phyloP scores from a whole-genome alignment of 805 yeast genomes.

The Nakazawaea peltata region DNA sequence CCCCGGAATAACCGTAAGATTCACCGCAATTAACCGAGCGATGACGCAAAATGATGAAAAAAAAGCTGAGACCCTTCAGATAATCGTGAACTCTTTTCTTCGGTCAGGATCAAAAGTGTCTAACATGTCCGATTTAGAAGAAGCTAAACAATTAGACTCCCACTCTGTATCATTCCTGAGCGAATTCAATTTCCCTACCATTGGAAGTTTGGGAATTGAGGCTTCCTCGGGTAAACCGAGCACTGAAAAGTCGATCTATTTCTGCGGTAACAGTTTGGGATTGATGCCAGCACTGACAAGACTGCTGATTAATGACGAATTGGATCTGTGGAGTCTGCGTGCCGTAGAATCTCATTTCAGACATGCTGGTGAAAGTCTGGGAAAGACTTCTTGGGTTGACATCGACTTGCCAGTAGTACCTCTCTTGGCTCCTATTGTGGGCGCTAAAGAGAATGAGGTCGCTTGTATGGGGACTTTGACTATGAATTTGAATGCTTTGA shows the following conservation, averaged over 20 bases:
- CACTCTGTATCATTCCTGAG: constrained; percentile 30
- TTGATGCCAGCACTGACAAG: constrained; percentile 68
- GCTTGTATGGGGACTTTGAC: constrained; percentile 87
- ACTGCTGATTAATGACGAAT: constrained; percentile 51
- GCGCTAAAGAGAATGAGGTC: constrained; percentile 69
- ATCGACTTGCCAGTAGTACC: constrained; percentile 74
- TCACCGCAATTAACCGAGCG: too few relatives aligned
- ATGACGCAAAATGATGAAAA: too few relatives aligned
- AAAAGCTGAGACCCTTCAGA: too few relatives aligned
- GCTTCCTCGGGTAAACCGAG: constrained; percentile 12
- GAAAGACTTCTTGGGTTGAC: constrained; percentile 70
- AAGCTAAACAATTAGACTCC: constrained; percentile 29
- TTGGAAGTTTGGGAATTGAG: constrained; percentile 45
- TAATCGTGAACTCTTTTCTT: too few relatives aligned
- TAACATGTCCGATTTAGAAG: too few relatives aligned
- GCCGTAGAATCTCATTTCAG: constrained; percentile 84
- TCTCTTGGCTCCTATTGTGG: constrained; percentile 64
- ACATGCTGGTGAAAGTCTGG: constrained; percentile 41
- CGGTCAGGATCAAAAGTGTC: too few relatives aligned
- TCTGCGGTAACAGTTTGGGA: constrained; percentile 94
- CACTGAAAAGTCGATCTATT: constrained; percentile 36
- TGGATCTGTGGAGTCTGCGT: constrained; percentile 73
- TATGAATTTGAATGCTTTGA: constrained; percentile 65
- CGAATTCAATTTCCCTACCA: constrained; percentile 61
- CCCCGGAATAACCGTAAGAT: too few relatives aligned